phyloP scores from a whole-genome alignment of 2,329 filamentous ascomycete genomes.

The Dryadomyces sulphureus region DNA sequence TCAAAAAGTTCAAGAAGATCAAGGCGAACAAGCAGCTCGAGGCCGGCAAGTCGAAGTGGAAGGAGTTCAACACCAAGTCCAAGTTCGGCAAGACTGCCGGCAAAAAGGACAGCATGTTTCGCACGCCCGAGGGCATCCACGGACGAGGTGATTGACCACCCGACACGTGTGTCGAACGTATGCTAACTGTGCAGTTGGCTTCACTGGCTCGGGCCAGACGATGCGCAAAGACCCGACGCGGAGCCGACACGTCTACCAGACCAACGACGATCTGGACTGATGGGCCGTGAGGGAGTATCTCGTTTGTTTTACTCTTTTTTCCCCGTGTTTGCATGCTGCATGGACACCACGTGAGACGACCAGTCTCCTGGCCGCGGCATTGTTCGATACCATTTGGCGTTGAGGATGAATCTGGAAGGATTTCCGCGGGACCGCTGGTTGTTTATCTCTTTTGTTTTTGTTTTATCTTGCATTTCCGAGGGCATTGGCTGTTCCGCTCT shows the following conservation, averaged over 20 bases:
- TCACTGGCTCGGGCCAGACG: conserved; percentile 84
- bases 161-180: too few relatives aligned
- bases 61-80: conserved; percentile 72
- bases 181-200: conserved; percentile 75
- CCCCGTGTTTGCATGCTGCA: not conserved
- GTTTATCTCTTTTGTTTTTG: not conserved
- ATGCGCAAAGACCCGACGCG: conserved; percentile 88
- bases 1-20: conserved; percentile 75
- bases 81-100: conserved; percentile 47
- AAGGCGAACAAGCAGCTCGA: conserved; percentile 86
- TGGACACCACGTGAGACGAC: too few relatives aligned
- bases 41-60: conserved; percentile 84
- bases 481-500: not conserved
- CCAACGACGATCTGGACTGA: conserved; percentile 60
- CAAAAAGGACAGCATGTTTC: conserved; percentile 95
- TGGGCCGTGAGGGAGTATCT: not conserved
- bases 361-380: not conserved
- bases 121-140: conserved; percentile 73
- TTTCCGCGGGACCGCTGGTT: not conserved
- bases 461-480: not conserved
- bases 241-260: conserved; percentile 72
- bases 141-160: conserved; percentile 52
- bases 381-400: not conserved
- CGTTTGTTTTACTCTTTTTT: not conserved
- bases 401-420: not conserved